A percentile compares a stretch with the other conserved stretches of the same genome.
Evolutionary conservation across 2,329 filamentous ascomycete genomes (phyloP).

Genomic region (Clarireedia sp.): DNA sequence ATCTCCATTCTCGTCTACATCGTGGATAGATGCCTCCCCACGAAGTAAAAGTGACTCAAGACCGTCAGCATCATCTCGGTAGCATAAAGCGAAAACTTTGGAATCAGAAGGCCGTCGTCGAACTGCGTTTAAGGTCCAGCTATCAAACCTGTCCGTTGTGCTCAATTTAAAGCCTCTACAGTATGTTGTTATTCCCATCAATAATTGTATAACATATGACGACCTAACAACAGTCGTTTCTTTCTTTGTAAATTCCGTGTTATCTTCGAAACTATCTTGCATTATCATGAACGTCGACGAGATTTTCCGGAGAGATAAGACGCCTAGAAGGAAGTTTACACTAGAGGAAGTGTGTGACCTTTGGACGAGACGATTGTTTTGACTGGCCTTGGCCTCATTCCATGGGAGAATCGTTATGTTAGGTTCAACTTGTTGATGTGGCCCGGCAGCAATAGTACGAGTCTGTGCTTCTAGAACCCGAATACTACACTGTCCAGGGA

Average conservation of each 20-base stretch:
- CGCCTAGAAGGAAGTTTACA: background rate
- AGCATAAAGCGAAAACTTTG: background rate
- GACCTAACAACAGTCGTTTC: background rate
- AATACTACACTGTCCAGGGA: no score
- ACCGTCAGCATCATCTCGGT: background rate
- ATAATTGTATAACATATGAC: slow-evolving; percentile 1
- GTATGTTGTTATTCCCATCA: slow-evolving; percentile 8
- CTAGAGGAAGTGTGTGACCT: background rate
- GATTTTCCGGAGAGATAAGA: background rate
- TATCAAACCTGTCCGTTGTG: slow-evolving; percentile 3
- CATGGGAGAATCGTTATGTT: no score
- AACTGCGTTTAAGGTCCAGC: slow-evolving; percentile 2
- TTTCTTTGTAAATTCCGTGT: background rate
- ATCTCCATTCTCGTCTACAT: background rate
- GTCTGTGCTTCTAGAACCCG: no score
- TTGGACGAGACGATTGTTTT: background rate
- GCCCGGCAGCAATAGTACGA: no score
- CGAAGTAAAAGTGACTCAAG: slow-evolving; percentile 4
- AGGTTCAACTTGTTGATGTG: no score
- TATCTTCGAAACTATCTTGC: background rate
- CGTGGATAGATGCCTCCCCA: slow-evolving; percentile 10
- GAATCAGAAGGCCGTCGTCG: slow-evolving; percentile 2
- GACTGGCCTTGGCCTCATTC: no score
- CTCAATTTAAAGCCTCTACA: slow-evolving; percentile 7
- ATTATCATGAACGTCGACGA: background rate